phyloP scores from a whole-genome alignment of 345 rosid genomes.

The Gossypium raimondii region DNA sequence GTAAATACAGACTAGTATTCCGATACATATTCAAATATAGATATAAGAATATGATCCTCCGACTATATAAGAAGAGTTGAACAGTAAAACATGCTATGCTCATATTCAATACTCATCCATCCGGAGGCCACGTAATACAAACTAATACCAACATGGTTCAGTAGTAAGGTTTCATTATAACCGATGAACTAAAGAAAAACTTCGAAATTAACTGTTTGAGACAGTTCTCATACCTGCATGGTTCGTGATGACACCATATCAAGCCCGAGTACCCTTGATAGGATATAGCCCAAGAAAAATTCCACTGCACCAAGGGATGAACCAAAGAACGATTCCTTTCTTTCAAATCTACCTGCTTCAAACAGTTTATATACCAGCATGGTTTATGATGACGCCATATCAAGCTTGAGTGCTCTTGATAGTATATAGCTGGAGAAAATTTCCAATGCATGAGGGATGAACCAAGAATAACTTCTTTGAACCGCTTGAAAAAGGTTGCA shows the following conservation, averaged over 20 bases:
- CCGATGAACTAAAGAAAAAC: no score
- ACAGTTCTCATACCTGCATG: slow-evolving; percentile 54
- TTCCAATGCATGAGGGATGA: slow-evolving; percentile 60
- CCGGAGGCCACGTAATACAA: no score
- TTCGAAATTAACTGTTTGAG: neutral
- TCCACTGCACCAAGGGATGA: slow-evolving; percentile 40
- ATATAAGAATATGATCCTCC: no score
- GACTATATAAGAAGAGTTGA: no score
- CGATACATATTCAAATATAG: no score
- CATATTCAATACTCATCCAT: no score
- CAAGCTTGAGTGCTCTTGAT: slow-evolving; percentile 15
- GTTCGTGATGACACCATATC: slow-evolving; percentile 65
- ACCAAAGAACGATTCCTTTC: slow-evolving; percentile 51
- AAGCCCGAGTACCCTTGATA: slow-evolving; percentile 51
- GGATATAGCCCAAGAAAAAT: neutral
- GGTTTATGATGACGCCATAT: neutral
- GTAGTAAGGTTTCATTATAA: neutral
- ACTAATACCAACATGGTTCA: no score
- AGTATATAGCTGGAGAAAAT: slow-evolving; percentile 79
- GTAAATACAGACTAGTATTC: no score
- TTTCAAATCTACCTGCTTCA: neutral
- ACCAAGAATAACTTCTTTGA: slow-evolving; percentile 53
- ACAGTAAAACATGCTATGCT: no score
- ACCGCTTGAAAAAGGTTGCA: no score
- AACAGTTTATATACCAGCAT: neutral